Base-by-base conservation (phyloP, 2,329 filamentous ascomycete genomes). In the Diaporthe ampelina region DNA sequence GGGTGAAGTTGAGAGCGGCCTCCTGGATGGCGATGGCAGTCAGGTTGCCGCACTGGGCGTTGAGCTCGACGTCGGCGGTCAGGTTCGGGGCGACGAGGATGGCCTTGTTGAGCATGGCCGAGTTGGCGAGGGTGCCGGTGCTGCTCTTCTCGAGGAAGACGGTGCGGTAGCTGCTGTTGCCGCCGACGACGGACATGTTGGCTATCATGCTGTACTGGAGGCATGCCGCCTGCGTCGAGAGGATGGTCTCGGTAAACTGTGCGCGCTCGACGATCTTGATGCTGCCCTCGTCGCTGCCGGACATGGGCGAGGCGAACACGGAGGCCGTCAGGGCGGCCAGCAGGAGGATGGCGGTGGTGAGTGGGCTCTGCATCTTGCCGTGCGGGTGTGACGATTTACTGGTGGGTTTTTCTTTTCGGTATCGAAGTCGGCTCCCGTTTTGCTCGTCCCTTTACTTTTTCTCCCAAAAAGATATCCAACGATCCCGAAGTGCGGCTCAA, bases 131-230 rank as follows among this genome's bases (percentile, higher is more conserved):
- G 68, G 84, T 86, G 74, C 86, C 86, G 59, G 84, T 77, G 37
- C 81, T 82, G 19, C 85, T 83, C 45, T 83, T 84, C 71, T 83
- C 82, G 63, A 87, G 78, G 78, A 85, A 86, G 15, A 85, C 84
- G n/a, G 82, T 82, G 70, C 86, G 86, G 74, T 85, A 85, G 69
- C 84, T 85, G 74, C 82, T 78, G 80, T 88, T 88, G 71, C 80
- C 76, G 74, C 84, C 84, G 75, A 88, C 83, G 75, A 82, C 84
- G 29, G 86, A 86, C 74, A 86, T 82, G 79, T 88, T 88, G 75
- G 86, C 86, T 29, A 84, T 84, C 65, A 78, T 79, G 73, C 83
- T 79, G 78, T 88, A 88, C 78, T 86, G 83, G 69, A 80, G 75
- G 79, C 86, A 88, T n/a, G 63, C 63, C 17, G 61, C 52, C 29